These are phyloP conservation scores for Yarrowia sp. DNA, from an alignment of 805 yeast genomes.

Conservation along the genomic window DNA sequence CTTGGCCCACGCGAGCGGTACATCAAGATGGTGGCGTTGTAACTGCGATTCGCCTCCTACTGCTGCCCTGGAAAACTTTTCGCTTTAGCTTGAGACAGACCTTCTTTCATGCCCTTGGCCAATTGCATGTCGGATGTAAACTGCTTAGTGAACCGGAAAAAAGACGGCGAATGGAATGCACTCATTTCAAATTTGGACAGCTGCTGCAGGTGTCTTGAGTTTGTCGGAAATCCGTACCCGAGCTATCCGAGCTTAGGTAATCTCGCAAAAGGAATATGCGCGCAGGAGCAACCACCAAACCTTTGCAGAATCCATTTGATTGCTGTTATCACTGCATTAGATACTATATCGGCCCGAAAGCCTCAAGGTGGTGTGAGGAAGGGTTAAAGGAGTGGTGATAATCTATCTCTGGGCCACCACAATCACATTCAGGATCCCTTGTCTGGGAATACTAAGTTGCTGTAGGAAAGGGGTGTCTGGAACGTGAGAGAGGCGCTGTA, in stretches of 20 bases:
- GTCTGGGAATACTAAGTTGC: neutral
- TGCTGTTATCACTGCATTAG: constrained; percentile 11
- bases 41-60: no score
- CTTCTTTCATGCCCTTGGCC: neutral
- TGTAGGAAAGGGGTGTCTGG: neutral
- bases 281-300: neutral
- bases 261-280: neutral
- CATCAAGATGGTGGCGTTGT: no score
- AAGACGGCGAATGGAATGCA: constrained; percentile 9
- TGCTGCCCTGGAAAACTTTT: neutral
- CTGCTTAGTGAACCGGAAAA: constrained; percentile 5
- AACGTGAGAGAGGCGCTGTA: neutral
- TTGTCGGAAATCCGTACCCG: neutral
- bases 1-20: no score
- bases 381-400: no score
- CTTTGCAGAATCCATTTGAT: neutral
- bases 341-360: neutral
- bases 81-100: neutral
- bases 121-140: constrained; percentile 10
- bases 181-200: neutral
- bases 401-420: neutral
- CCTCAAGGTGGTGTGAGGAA: no score
- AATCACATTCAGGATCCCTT: neutral
- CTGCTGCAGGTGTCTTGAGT: neutral
- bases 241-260: constrained; percentile 4